Evolutionary conservation across 192 early-diverging fungal genomes (phyloP), one percentile per base, ranked within the genome.

Genomic region (Thoreauomyces humboldtii): DNA sequence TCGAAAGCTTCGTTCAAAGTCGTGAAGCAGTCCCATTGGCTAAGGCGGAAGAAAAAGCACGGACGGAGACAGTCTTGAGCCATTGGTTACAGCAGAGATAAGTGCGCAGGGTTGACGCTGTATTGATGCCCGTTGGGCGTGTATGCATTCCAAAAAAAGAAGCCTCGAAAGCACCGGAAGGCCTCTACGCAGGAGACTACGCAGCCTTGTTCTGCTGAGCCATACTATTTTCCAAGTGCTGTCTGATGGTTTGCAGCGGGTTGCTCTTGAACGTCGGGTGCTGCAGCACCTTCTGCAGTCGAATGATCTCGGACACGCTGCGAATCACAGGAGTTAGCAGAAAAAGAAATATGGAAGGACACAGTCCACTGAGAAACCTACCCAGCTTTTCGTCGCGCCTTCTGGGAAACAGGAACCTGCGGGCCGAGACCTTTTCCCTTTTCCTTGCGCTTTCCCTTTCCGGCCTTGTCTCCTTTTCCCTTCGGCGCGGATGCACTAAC

Each of bases 141-240:
- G n/a, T n/a, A n/a, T n/a, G n/a, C n/a, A n/a, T n/a, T n/a, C n/a
- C n/a, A n/a, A n/a, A n/a, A n/a, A n/a, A n/a, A n/a, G n/a, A n/a
- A n/a, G n/a, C n/a, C n/a, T n/a, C n/a, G n/a, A n/a, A n/a, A n/a
- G n/a, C n/a, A n/a, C n/a, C n/a, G n/a, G n/a, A n/a, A n/a, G n/a
- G n/a, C n/a, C n/a, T n/a, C n/a, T n/a, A n/a, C n/a, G n/a, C n/a
- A n/a, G n/a, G n/a, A n/a, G n/a, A n/a, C n/a, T n/a, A n/a, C n/a
- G n/a, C n/a, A n/a, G n/a, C n/a, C n/a, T n/a, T n/a, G n/a, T n/a
- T n/a, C n/a, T n/a, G n/a, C n/a, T n/a, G n/a, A n/a, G 46, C 61
- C 21, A 86, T 77, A 2, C 85, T 88, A 63, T 92, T 92, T 43
- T 86, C 73, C 64, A 92, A 73, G 61, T 92, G 90, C 47, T 85